A percentile compares a stretch with the other conserved stretches of the same genome.
phyloP scores from a whole-genome alignment of 2,329 filamentous ascomycete species.

The Aureobasidium melanogenum region DNA sequence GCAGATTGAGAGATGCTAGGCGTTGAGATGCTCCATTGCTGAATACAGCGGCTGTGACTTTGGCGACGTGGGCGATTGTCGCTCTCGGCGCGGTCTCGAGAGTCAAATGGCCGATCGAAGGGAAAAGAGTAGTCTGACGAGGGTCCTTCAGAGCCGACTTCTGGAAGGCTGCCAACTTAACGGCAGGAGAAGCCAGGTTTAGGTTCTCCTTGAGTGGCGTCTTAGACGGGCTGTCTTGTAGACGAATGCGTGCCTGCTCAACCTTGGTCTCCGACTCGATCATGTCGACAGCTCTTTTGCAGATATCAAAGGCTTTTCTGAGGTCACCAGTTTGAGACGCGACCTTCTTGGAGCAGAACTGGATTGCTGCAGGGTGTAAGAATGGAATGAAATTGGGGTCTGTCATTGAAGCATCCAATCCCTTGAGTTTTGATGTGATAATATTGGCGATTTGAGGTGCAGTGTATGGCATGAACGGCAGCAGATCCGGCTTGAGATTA shows the following conservation, averaged over 20 bases:
- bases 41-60: conserved; percentile 81
- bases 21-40: conserved; percentile 80
- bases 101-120: conserved; percentile 34
- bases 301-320: conserved; percentile 91
- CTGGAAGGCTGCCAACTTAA: conserved; percentile 21
- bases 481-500: conserved; percentile 78
- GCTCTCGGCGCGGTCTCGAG: conserved; percentile 76
- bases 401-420: conserved; percentile 47
- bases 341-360: conserved; percentile 90
- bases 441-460: conserved; percentile 80
- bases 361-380: conserved; percentile 86
- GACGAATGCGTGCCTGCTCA: conserved; percentile 47
- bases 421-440: conserved; percentile 72
- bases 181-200: conserved; percentile 57
- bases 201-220: conserved; percentile 71
- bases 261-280: conserved; percentile 77
- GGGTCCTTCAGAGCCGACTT: conserved; percentile 35
- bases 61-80: conserved; percentile 83
- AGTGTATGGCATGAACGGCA: conserved; percentile 89
- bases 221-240: conserved; percentile 33
- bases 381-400: conserved; percentile 64
- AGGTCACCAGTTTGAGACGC: conserved; percentile 89
- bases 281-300: conserved; percentile 78
- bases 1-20: conserved; percentile 79
- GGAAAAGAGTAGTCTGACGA: conserved; percentile 31